A percentile compares a stretch with the other conserved stretches of the same genome.
Evolutionary conservation across 257 asterid species (phyloP).

Genomic region (Solanum virginianum): DNA sequence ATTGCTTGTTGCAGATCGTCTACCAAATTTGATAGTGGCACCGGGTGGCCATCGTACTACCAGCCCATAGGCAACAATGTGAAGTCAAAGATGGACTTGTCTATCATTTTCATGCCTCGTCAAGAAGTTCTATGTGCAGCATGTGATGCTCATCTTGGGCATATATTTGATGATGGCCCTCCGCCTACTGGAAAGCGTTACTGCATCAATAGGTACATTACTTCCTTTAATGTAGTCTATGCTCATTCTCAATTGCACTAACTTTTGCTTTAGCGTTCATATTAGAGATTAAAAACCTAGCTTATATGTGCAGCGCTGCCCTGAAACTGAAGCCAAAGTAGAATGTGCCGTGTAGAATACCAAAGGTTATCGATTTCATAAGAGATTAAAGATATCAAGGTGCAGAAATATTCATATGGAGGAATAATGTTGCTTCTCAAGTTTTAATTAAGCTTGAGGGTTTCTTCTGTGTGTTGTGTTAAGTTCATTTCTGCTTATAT

Average conservation of each 20-base stretch:
- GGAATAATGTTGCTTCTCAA: neutral
- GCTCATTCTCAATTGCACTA: neutral
- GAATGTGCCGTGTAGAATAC: neutral
- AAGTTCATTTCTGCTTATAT: neutral
- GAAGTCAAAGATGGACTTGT: constrained; percentile 75
- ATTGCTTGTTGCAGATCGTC: constrained; percentile 43
- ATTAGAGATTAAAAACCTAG: neutral
- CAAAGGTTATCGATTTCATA: neutral
- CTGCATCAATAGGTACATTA: constrained; percentile 69
- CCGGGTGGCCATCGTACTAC: constrained; percentile 96
- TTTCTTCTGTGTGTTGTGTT: neutral
- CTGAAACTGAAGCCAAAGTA: constrained; percentile 49
- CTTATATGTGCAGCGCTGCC: constrained; percentile 41
- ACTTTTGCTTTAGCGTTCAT: neutral
- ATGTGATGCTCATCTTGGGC: constrained; percentile 96
- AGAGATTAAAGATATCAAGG: neutral
- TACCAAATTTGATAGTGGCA: constrained; percentile 87
- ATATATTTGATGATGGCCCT: constrained; percentile 83
- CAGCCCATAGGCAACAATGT: constrained; percentile 64
- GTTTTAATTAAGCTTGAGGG: neutral
- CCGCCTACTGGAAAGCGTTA: constrained; percentile 82
- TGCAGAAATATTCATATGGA: neutral
- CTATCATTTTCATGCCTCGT: constrained; percentile 89
- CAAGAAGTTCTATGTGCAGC: constrained; percentile 64
- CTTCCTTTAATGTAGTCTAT: neutral